Conservation (phyloP, 2,329 filamentous ascomycete genomes). For the Phaeomoniella chlamydospora region DNA sequence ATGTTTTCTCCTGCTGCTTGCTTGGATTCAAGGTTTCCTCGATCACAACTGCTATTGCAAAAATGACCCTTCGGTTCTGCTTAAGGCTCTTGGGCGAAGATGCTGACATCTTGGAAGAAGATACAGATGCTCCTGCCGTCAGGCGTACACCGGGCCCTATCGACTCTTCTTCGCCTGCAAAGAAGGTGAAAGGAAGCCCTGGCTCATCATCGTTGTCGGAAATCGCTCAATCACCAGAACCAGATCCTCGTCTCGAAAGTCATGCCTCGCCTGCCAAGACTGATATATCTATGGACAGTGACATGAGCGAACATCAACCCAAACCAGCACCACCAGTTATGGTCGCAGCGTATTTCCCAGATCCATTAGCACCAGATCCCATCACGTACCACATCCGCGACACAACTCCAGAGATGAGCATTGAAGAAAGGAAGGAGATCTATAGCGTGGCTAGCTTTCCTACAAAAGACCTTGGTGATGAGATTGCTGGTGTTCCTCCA, state of each 20-base stretch:
- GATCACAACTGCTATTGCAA: too few species aligned
- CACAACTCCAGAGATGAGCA: conserved; percentile 58
- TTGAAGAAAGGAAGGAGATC: conserved; percentile 76
- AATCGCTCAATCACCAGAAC: conserved; percentile 12
- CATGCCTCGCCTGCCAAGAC: conserved; percentile 46
- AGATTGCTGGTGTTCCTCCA: conserved; percentile 78
- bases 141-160: conserved; percentile 6
- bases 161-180: conserved; percentile 12
- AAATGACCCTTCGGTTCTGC: too few species aligned
- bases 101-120: background rate
- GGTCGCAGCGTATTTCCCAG: conserved; percentile 81
- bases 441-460: conserved; percentile 81
- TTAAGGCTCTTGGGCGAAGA: too few species aligned
- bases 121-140: conserved; percentile 2
- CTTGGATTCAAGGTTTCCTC: too few species aligned
- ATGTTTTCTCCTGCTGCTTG: too few species aligned
- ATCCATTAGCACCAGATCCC: conserved; percentile 78
- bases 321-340: conserved; percentile 46
- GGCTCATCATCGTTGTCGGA: conserved; percentile 13
- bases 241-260: conserved; percentile 35
- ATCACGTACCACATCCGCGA: conserved; percentile 86
- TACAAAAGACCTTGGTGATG: conserved; percentile 60
- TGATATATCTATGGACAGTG: conserved; percentile 45
- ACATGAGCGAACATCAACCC: conserved; percentile 38
- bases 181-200: conserved; percentile 13